phyloP scores from a whole-genome alignment of 2,329 filamentous ascomycete genomes.

The Aspergillus transmontanensis region DNA sequence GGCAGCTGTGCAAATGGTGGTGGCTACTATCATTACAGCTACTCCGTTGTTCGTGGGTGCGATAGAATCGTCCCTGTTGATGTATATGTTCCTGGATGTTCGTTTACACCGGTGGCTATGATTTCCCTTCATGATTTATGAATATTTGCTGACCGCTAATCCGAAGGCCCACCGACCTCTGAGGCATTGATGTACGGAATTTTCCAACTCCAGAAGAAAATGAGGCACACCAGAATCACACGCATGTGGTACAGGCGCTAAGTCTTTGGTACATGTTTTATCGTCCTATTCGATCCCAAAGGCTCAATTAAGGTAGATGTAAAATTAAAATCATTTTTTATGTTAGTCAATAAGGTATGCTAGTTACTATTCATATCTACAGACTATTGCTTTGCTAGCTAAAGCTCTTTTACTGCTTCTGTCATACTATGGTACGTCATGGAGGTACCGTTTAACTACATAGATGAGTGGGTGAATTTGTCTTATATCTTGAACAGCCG shows the following conservation, averaged over 20 bases:
- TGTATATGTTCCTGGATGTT: conserved; percentile 81
- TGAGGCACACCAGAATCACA: conserved; percentile 61
- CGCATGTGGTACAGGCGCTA: conserved; percentile 61
- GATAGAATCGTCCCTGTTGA: conserved; percentile 83
- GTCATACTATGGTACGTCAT: neutral
- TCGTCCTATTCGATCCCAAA: neutral
- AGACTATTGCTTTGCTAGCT: neutral
- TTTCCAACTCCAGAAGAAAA: conserved; percentile 80
- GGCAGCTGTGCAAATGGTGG: conserved; percentile 83
- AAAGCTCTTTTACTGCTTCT: neutral
- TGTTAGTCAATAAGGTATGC: neutral
- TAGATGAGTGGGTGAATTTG: neutral
- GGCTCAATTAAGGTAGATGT: neutral
- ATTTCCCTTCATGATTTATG: conserved; percentile 14
- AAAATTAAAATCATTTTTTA: neutral
- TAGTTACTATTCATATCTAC: neutral
- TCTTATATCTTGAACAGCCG: neutral
- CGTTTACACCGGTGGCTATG: conserved; percentile 42
- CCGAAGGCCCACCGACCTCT: conserved; percentile 52
- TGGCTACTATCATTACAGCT: conserved; percentile 87
- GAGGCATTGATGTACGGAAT: conserved; percentile 65
- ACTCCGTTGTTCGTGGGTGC: conserved; percentile 75
- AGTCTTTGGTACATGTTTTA: conserved; percentile 1
- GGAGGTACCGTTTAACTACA: neutral
- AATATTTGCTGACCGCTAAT: conserved; percentile 9